Percentiles rank a stretch among this genome's conserved stretches.
These are phyloP conservation scores for Fraxinus dipetala DNA, from an alignment of 305 asterid genomes.

Conservation along the genomic window DNA sequence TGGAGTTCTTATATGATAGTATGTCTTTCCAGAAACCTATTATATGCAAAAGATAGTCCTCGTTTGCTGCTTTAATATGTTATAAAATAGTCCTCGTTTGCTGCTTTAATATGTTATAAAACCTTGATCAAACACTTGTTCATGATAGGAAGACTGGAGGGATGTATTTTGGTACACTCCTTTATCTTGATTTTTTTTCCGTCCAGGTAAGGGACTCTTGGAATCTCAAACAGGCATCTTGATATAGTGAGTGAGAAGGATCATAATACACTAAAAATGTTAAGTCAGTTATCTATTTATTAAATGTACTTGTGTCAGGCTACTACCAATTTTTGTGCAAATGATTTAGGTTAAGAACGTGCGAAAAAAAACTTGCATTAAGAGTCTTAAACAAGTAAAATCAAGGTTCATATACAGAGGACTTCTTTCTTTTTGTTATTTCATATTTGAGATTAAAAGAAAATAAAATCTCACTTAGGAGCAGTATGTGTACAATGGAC, in stretches of 20 bases:
- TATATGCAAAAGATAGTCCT: background rate
- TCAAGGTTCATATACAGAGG: background rate
- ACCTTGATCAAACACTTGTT: background rate
- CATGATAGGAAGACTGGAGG: background rate
- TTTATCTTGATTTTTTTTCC: background rate
- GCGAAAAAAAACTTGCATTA: slow-evolving; percentile 1
- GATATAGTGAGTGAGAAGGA: background rate
- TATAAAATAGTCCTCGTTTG: background rate
- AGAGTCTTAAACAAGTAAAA: slow-evolving; percentile 2
- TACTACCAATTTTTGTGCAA: background rate
- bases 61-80: background rate
- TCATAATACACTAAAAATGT: background rate
- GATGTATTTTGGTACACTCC: background rate
- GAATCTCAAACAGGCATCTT: background rate
- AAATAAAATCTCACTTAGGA: background rate
- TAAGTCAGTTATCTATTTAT: background rate
- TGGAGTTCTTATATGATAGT: background rate
- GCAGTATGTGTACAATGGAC: background rate
- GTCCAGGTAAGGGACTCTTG: background rate
- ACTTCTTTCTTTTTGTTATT: slow-evolving; percentile 2
- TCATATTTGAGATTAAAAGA: slow-evolving; percentile 3
- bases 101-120: background rate
- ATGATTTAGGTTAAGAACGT: background rate
- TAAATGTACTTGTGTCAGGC: background rate
- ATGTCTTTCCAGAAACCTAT: background rate